Conservation (phyloP, 2,329 filamentous ascomycete species). For the Huntiella decipiens region DNA sequence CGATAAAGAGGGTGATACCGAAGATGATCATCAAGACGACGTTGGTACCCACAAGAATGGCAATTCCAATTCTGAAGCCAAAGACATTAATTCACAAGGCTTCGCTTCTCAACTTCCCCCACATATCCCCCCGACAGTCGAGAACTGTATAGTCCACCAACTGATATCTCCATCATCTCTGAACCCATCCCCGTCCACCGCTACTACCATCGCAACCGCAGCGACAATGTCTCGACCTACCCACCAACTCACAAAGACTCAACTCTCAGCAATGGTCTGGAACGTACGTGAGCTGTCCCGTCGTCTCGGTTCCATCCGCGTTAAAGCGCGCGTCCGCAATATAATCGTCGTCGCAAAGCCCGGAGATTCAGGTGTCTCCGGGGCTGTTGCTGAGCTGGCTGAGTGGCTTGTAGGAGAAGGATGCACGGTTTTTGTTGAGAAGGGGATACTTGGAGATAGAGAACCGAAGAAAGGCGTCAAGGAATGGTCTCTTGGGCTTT, state of each 20-base stretch:
- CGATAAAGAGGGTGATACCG: not conserved
- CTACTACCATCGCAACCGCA: not conserved
- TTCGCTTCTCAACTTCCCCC: not conserved
- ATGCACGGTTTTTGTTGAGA: slow-evolving; percentile 72
- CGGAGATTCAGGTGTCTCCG: slow-evolving; percentile 66
- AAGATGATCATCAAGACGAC: not conserved
- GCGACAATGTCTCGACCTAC: slow-evolving; percentile 17
- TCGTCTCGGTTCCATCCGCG: slow-evolving; percentile 60
- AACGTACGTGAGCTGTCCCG: slow-evolving; percentile 82
- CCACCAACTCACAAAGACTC: slow-evolving; percentile 81
- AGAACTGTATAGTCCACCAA: not conserved
- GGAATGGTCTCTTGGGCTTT: slow-evolving; percentile 72
- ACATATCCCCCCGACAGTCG: not conserved
- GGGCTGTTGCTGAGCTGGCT: slow-evolving; percentile 56
- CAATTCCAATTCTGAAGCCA: too few relatives aligned
- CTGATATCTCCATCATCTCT: not conserved
- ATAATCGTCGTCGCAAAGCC: slow-evolving; percentile 84
- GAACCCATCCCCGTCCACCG: not conserved
- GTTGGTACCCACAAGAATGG: too few relatives aligned
- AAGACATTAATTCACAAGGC: not conserved
- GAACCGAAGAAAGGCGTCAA: slow-evolving; percentile 32
- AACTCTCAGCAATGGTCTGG: slow-evolving; percentile 93
- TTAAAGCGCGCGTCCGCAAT: slow-evolving; percentile 63
- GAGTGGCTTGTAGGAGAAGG: slow-evolving; percentile 57
- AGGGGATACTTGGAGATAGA: slow-evolving; percentile 32